Evolutionary conservation across 768 basidiomycete genomes (phyloP), one percentile per base, ranked within the genome.

Genomic region (Suillus decipiens): DNA sequence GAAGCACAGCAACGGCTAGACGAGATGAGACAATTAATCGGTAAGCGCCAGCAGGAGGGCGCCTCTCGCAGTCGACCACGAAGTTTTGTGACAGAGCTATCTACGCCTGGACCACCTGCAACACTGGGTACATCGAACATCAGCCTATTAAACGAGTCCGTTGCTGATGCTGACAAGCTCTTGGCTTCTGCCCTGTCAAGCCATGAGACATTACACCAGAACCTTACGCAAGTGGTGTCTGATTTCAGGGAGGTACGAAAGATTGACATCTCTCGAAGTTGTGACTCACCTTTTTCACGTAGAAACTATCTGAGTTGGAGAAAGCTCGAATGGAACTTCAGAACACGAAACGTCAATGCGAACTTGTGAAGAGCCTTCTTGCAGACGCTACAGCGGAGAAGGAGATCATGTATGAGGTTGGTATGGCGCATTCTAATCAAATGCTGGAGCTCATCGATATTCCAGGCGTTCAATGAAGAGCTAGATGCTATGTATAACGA

Each of bases 381-480:
- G 81, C 83, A 19, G 91, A 96, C 69, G 85, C 87, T 37, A 90
- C 89, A 10, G 83, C 87, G 1, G 95, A 97, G 79, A 92, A 96
- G 75, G 92, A 95, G 70, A 91, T 94, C 73, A 90, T 96, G 84
- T 96, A 95, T 67, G 91, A 95, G 81, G 94, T 95, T 47, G 69
- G 83, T 71, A 28, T 28, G 8, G 22, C n/a, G 37, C 39, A n/a
- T 33, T 33, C 34, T 31, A 24, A 61, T 67, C 1, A 48, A 47
- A 19, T 51, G 41, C 1, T 42, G 45, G 54, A 12, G 34, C 42
- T 68, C 36, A 56, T 61, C 61, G n/a, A 37, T 58, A 50, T 58
- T 45, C 2, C 65, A 96, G 94, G 91, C 93, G 3, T 96, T 97
- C 78, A 96, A 97, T 73, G 93, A 95, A 71, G 95, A 96, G 73